phyloP scores from a whole-genome alignment of 2,329 filamentous ascomycete species.

The Fusarium sp. region DNA sequence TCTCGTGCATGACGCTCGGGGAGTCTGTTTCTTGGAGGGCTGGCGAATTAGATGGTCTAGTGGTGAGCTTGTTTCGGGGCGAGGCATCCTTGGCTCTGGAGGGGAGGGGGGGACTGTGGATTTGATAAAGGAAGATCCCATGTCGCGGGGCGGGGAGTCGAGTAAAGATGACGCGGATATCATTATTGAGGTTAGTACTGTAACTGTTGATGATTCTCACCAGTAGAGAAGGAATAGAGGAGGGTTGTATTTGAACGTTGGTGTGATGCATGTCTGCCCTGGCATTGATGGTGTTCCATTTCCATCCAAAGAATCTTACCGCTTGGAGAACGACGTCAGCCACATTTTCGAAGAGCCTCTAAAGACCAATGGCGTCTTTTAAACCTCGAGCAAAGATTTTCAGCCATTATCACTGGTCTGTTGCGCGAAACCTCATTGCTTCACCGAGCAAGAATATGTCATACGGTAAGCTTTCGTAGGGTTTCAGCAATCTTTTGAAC shows the following conservation, averaged over 20 bases:
- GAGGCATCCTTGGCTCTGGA: background rate
- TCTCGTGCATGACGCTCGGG: constrained; percentile 37
- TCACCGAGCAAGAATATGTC: background rate
- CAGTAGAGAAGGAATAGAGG: background rate
- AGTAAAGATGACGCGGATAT: background rate
- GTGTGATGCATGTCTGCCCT: constrained; percentile 9
- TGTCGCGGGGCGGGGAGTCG: constrained; percentile 1
- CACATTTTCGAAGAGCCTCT: background rate
- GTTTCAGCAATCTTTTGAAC: background rate
- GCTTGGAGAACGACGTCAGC: constrained; percentile 15
- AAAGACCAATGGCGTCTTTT: constrained; percentile 6
- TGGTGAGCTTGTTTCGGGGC: constrained; percentile 31
- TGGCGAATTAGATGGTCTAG: constrained; percentile 18
- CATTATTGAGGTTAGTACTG: background rate
- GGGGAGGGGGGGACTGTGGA: background rate
- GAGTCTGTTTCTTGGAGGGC: constrained; percentile 31
- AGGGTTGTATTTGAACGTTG: constrained; percentile 5
- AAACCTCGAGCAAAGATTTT: background rate
- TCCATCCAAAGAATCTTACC: constrained; percentile 12
- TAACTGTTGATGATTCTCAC: background rate
- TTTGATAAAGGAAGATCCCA: background rate
- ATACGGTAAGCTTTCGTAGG: background rate
- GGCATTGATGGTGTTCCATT: background rate
- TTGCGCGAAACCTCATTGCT: background rate
- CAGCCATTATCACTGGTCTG: background rate